A percentile compares a stretch with the other conserved stretches of the same genome.
Conservation (phyloP, 768 basidiomycete genomes). For the Agaricus sinodeliciosus region DNA sequence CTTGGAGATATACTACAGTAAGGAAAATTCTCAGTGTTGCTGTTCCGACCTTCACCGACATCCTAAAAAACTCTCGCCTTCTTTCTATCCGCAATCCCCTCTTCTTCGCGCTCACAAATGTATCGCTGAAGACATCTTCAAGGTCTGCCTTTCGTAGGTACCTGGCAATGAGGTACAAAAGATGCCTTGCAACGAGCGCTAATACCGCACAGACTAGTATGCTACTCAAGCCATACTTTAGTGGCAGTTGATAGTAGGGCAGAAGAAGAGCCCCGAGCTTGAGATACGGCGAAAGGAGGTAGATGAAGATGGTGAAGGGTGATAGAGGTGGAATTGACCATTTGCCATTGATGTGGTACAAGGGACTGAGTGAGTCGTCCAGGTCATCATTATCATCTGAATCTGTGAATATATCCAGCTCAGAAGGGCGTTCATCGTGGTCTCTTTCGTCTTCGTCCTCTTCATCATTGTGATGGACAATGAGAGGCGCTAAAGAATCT, state of each 20-base stretch:
- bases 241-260: slow-evolving; percentile 38
- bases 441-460: slow-evolving; percentile 24
- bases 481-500: slow-evolving; percentile 47
- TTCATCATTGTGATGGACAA: slow-evolving; percentile 53
- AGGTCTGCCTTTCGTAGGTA: slow-evolving; percentile 60
- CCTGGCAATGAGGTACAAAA: slow-evolving; percentile 74
- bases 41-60: slow-evolving; percentile 35
- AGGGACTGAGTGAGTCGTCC: slow-evolving; percentile 38
- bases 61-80: slow-evolving; percentile 36
- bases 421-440: slow-evolving; percentile 11
- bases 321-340: slow-evolving; percentile 46
- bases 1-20: slow-evolving; percentile 57
- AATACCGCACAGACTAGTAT: slow-evolving; percentile 49
- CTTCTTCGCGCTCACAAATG: slow-evolving; percentile 42
- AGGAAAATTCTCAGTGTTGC: slow-evolving; percentile 43
- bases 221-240: slow-evolving; percentile 42
- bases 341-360: slow-evolving; percentile 33
- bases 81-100: slow-evolving; percentile 37
- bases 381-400: slow-evolving; percentile 35
- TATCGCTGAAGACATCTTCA: slow-evolving; percentile 59
- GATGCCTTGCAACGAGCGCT: slow-evolving; percentile 55
- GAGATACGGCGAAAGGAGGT: slow-evolving; percentile 63
- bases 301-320: slow-evolving; percentile 54
- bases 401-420: slow-evolving; percentile 29
- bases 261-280: slow-evolving; percentile 65